Percentiles rank a stretch among this genome's conserved stretches.
Conservation (phyloP, 2,329 filamentous ascomycete species). For the Fonsecaea multimorphosa region DNA sequence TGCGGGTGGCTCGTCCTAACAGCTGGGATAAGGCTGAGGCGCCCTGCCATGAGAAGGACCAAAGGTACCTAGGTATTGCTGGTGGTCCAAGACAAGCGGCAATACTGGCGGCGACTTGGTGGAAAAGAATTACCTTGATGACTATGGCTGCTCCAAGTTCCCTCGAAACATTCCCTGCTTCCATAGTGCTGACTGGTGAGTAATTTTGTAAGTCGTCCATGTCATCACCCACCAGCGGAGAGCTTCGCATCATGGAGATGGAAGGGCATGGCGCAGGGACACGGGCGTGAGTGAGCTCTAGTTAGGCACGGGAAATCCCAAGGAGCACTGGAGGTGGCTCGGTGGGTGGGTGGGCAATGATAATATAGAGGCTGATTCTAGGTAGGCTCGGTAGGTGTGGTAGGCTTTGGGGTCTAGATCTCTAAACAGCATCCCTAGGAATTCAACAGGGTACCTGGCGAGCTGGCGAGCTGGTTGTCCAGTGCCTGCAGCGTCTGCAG, state of each 20-base stretch:
- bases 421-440: background rate
- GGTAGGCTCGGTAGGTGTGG: background rate
- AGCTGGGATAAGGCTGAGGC: background rate
- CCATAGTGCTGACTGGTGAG: constrained; percentile 16
- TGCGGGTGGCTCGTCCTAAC: background rate
- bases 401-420: background rate
- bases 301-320: constrained; percentile 6
- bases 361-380: background rate
- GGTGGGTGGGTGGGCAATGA: background rate
- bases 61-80: no score
- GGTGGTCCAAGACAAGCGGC: background rate
- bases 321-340: background rate
- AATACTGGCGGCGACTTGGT: background rate
- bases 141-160: background rate
- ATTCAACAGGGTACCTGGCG: background rate
- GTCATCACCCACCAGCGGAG: constrained; percentile 7
- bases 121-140: background rate
- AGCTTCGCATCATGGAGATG: background rate
- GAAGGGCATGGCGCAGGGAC: background rate
- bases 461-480: background rate
- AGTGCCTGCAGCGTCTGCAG: constrained; percentile 9
- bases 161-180: background rate
- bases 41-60: no score
- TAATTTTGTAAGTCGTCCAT: constrained; percentile 2
- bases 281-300: constrained; percentile 7